Evolutionary conservation across 805 yeast species (phyloP).

Genomic region (Ogataea nakhonphanomensis): DNA sequence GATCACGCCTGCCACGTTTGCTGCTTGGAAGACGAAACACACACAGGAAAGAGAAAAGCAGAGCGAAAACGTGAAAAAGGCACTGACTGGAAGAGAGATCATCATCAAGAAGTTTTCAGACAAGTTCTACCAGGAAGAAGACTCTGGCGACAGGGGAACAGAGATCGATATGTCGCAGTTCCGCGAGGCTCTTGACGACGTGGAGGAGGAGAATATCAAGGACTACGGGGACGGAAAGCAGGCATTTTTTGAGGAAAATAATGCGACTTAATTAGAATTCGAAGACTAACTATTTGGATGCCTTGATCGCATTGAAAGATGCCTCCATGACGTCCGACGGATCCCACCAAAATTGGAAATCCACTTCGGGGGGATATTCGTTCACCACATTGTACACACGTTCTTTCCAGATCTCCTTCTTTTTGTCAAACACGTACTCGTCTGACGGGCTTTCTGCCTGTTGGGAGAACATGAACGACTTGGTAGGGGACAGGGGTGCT

Average conservation of each 20-base stretch:
- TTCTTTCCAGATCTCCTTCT: conserved; percentile 53
- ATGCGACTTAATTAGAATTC: conserved; percentile 3
- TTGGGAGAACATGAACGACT: conserved; percentile 5
- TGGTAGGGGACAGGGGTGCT: conserved; percentile 7
- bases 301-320: conserved; percentile 20
- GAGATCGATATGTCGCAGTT: conserved; percentile 58
- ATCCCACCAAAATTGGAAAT: conserved; percentile 42
- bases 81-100: conserved; percentile 65
- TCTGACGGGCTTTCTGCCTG: conserved; percentile 9
- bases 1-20: conserved; percentile 76
- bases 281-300: conserved; percentile 1
- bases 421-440: conserved; percentile 39
- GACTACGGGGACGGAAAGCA: conserved; percentile 70
- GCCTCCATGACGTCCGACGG: conserved; percentile 39
- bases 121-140: conserved; percentile 53
- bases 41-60: conserved; percentile 48
- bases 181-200: conserved; percentile 54
- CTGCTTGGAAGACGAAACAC: conserved; percentile 77
- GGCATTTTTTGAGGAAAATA: conserved; percentile 35
- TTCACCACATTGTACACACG: conserved; percentile 43
- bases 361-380: conserved; percentile 38
- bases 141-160: conserved; percentile 44
- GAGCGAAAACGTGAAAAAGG: conserved; percentile 42
- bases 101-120: conserved; percentile 58
- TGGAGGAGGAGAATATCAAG: conserved; percentile 46